phyloP scores from a whole-genome alignment of 345 rosid genomes.

The Carallia pectinifolia region DNA sequence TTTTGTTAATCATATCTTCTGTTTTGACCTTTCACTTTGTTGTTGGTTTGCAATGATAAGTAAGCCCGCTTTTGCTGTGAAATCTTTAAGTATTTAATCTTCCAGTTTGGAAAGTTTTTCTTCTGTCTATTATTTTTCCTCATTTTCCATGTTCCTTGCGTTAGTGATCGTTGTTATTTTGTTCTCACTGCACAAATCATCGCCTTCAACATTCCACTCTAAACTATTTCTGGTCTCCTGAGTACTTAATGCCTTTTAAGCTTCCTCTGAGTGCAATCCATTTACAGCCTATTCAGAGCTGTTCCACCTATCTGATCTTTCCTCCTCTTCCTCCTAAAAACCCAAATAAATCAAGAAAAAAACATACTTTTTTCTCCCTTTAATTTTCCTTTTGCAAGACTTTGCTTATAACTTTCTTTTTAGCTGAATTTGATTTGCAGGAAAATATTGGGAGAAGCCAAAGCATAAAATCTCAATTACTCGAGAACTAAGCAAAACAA shows the following conservation, averaged over 20 bases:
- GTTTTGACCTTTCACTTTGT: neutral
- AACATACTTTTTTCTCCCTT: neutral
- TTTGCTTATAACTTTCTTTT: conserved; percentile 8
- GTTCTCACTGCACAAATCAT: conserved; percentile 28
- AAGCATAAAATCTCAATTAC: conserved; percentile 1
- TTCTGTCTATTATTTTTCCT: too few relatives aligned
- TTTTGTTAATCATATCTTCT: neutral
- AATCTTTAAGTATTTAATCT: too few relatives aligned
- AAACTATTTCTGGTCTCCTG: conserved; percentile 31
- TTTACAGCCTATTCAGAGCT: conserved; percentile 50
- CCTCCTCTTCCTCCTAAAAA: conserved; percentile 98
- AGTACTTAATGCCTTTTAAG: conserved; percentile 24
- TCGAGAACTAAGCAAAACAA: neutral
- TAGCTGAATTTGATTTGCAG: conserved; percentile 7
- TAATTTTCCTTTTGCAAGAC: neutral
- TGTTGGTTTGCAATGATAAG: too few relatives aligned
- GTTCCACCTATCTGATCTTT: conserved; percentile 95
- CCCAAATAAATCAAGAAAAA: conserved; percentile 7
- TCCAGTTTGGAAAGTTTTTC: too few relatives aligned
- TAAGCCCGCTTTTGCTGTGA: too few relatives aligned
- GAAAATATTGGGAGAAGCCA: neutral
- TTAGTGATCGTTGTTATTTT: too few relatives aligned
- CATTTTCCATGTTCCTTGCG: too few relatives aligned
- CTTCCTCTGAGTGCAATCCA: conserved; percentile 39
- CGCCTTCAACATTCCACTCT: conserved; percentile 42